These are phyloP conservation scores for Chloropicon primus DNA, from an alignment of 139 green algal genomes.

Conservation along the genomic window DNA sequence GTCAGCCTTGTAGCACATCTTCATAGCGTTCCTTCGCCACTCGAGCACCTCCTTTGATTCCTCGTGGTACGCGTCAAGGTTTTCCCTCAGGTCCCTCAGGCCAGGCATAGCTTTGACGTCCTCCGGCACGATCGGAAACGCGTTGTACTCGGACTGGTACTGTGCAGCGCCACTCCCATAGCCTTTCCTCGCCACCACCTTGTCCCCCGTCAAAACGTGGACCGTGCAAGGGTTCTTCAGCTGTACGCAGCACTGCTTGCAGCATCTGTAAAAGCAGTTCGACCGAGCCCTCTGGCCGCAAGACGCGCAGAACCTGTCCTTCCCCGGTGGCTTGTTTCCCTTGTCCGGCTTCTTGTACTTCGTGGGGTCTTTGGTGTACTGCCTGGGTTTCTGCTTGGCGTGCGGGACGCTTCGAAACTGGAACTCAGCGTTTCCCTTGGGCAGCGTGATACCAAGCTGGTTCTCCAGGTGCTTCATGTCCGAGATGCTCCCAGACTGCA, in stretches of 20 bases:
- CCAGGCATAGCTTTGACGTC: neutral
- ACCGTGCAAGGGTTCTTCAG: neutral
- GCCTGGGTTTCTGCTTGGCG: neutral
- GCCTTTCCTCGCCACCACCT: neutral
- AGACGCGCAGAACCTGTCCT: neutral
- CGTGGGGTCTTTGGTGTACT: neutral
- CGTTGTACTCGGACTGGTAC: neutral
- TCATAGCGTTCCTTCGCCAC: neutral
- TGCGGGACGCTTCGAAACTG: neutral
- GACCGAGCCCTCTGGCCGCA: neutral
- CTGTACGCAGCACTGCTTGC: neutral
- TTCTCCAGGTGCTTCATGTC: neutral
- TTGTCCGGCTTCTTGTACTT: neutral
- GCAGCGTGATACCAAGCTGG: neutral
- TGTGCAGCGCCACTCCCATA: neutral
- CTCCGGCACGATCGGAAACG: neutral
- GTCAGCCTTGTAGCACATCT: neutral
- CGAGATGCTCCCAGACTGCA: neutral
- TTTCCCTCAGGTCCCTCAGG: neutral
- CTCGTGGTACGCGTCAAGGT: neutral
- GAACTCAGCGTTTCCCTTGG: neutral
- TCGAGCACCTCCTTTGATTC: neutral
- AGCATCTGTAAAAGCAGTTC: neutral
- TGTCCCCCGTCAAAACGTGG: neutral
- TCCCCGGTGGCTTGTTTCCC: neutral